Conservation (phyloP, 2,329 filamentous ascomycete species). For the Ophiostoma pallidulum region DNA sequence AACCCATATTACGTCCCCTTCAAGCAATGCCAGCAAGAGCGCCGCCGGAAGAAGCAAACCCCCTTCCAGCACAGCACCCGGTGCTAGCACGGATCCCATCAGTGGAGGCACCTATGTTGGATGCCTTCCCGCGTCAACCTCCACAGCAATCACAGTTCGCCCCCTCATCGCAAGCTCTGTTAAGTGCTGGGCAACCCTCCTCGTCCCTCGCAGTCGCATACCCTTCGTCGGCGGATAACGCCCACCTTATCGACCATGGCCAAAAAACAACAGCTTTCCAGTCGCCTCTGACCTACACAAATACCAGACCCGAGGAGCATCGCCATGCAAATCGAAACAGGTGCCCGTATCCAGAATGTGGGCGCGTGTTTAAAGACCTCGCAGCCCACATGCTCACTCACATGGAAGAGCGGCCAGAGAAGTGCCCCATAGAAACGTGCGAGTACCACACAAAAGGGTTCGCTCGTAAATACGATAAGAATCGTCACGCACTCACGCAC, state of each 20-base stretch:
- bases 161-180: background rate
- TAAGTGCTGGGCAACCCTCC: no score
- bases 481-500: conserved; percentile 88
- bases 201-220: background rate
- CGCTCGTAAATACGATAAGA: conserved; percentile 96
- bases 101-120: background rate
- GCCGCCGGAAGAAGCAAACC: background rate
- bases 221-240: background rate
- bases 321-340: conserved; percentile 34
- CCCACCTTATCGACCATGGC: background rate
- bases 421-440: conserved; percentile 88
- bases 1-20: background rate
- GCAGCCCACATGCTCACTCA: conserved; percentile 95
- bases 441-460: conserved; percentile 94
- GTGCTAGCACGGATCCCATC: background rate
- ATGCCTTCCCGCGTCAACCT: background rate
- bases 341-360: conserved; percentile 49
- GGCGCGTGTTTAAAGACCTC: conserved; percentile 52
- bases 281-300: background rate
- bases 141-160: background rate
- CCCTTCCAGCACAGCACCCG: background rate
- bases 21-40: background rate
- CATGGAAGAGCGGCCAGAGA: conserved; percentile 85
- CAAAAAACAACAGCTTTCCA: background rate
- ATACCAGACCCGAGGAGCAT: conserved; percentile 19